Base-by-base conservation (phyloP, 768 basidiomycete genomes). In the Termitomyces sp. region DNA sequence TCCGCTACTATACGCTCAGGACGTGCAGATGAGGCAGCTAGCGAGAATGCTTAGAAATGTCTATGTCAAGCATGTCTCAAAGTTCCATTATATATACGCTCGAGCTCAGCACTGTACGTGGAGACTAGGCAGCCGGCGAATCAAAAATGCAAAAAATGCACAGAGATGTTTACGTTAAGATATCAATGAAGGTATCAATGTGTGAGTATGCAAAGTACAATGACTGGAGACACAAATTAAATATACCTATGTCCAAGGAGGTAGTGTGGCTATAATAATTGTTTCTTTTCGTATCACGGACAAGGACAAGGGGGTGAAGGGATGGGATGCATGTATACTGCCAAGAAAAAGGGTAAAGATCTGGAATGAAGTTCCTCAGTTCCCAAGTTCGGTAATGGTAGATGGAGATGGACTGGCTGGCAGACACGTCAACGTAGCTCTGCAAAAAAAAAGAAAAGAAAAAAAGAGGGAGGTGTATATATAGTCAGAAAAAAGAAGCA, bases 181-280 rank as follows among this genome's bases (percentile, higher is more conserved):
- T 23, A 44, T 55, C 32, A 33, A 58, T 56, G 51, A 56, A 61
- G 60, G 64, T 61, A 64, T 63, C 62, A 52, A 58, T 67, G 65
- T 38, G 63, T 65, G 67, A 65, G 66, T 67, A 65, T 68, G 66
- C 60, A 63, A 58, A 67, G 61, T 67, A 67, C 64, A 65, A 56
- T 65, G 67, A 59, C 47, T 44, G 33, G 16, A 36, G 52, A 56
- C 9, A 33, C 41, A 40, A 58, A 67, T 68, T 67, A 67, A 57
- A 64, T 63, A 61, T 61, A 61, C 56, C 50, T 47, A 51, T 52
- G 57, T 59, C 57, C 60, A 59, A 55, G 56, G 57, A 61, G 56
- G 56, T 32, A 63, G 56, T 59, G 62, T 6, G 18, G 6, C 30
- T 30, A 30, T 30, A 30, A 64, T 61, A 58, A 61, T 18, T 16